Evolutionary conservation across 2,329 filamentous ascomycete species (phyloP).

Genomic region (Aureobasidium uvarum): DNA sequence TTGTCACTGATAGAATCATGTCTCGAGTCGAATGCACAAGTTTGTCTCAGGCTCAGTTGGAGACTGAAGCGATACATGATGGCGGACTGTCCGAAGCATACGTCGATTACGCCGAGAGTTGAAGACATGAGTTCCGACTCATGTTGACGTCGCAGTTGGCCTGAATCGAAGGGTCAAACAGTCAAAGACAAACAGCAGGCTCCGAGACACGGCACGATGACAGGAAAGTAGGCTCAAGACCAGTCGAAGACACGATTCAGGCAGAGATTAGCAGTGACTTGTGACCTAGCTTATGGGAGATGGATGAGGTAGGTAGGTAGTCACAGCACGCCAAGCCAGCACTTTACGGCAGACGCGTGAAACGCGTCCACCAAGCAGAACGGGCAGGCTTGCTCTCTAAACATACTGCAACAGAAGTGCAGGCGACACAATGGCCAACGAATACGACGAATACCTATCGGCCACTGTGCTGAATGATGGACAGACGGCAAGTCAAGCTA

Average conservation of each 20-base stretch:
- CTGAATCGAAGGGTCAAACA: neutral
- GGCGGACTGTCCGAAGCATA: neutral
- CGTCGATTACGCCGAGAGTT: neutral
- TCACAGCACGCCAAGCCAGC: constrained; percentile 2
- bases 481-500: constrained; percentile 57
- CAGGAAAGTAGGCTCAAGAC: neutral
- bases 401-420: neutral
- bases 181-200: neutral
- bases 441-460: constrained; percentile 69
- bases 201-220: neutral
- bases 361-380: neutral
- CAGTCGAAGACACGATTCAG: neutral
- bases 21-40: neutral
- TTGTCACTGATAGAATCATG: neutral
- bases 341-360: constrained; percentile 1
- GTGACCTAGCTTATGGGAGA: neutral
- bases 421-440: constrained; percentile 36
- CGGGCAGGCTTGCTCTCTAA: neutral
- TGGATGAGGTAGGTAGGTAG: neutral
- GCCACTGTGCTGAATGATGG: constrained; percentile 74
- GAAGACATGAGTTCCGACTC: neutral
- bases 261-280: neutral
- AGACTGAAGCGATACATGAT: neutral
- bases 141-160: no score
- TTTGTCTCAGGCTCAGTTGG: neutral